Conservation (phyloP, 371 early-diverging fungal species). For the Umbelopsis sp. region DNA sequence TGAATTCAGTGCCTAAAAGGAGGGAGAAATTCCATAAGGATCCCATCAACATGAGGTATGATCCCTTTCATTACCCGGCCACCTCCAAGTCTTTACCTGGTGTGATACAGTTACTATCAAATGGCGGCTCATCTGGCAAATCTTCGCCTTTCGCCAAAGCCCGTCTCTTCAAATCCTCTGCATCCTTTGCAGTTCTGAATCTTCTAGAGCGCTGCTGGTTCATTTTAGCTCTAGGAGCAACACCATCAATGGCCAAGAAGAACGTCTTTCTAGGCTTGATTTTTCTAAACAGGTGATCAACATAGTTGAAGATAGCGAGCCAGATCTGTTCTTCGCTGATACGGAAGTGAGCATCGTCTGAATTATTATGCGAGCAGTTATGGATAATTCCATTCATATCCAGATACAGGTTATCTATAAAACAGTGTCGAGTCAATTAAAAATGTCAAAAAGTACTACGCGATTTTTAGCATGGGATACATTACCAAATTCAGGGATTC, state of each 20-base stretch:
- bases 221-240: constrained; percentile 99
- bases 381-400: constrained; percentile 99
- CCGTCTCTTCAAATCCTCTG: constrained; percentile 63
- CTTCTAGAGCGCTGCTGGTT: constrained; percentile 99
- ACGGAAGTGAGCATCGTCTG: constrained; percentile 72
- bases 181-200: constrained; percentile 93
- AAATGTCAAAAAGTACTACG: not conserved
- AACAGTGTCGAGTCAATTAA: not conserved
- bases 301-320: constrained; percentile 92
- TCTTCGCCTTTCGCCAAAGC: constrained; percentile 71
- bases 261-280: constrained; percentile 94
- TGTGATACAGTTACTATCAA: constrained; percentile 99
- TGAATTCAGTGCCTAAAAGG: constrained; percentile 88
- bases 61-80: constrained; percentile 19
- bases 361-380: constrained; percentile 96
- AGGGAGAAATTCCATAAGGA: not conserved
- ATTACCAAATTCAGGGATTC: constrained; percentile 95
- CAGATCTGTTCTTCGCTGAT: constrained; percentile 94
- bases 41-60: not conserved
- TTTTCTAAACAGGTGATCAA: constrained; percentile 92
- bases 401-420: constrained; percentile 89
- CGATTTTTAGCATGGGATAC: not conserved
- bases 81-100: constrained; percentile 74
- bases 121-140: constrained; percentile 76
- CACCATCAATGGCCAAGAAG: constrained; percentile 97